Evolutionary conservation across 148 eudicot genomes (phyloP).

Genomic region (Camellia granthamiana): DNA sequence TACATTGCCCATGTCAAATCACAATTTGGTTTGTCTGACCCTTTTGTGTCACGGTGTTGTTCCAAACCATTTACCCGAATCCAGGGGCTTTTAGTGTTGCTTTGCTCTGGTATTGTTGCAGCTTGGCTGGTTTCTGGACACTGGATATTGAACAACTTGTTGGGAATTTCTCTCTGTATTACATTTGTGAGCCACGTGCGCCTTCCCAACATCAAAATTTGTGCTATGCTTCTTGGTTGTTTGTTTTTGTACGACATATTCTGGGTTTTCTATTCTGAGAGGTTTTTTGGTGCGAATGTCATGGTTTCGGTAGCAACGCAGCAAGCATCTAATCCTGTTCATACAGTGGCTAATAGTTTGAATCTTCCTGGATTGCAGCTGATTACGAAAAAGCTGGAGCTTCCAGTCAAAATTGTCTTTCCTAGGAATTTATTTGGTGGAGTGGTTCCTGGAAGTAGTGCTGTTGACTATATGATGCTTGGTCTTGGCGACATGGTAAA

Average conservation of each 20-base stretch:
- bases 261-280: slow-evolving; percentile 98
- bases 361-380: slow-evolving; percentile 92
- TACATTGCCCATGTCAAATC: slow-evolving; percentile 55
- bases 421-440: slow-evolving; percentile 87
- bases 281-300: slow-evolving; percentile 93
- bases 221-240: slow-evolving; percentile 86
- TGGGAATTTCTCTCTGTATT: slow-evolving; percentile 93
- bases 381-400: slow-evolving; percentile 85
- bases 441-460: slow-evolving; percentile 51
- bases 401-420: slow-evolving; percentile 92
- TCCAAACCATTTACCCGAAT: slow-evolving; percentile 72
- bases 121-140: slow-evolving; percentile 93
- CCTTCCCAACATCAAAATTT: slow-evolving; percentile 90
- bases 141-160: slow-evolving; percentile 90
- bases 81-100: slow-evolving; percentile 65
- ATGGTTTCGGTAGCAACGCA: slow-evolving; percentile 99
- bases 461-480: slow-evolving; percentile 89
- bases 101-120: slow-evolving; percentile 57
- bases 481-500: slow-evolving; percentile 99
- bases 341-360: slow-evolving; percentile 89
- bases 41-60: slow-evolving; percentile 78
- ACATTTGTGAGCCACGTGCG: slow-evolving; percentile 97
- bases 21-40: slow-evolving; percentile 69
- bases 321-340: slow-evolving; percentile 96
- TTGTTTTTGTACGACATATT: slow-evolving; percentile 89